phyloP scores from a whole-genome alignment of 257 asterid genomes.

The Jaltomata sinuosa region DNA sequence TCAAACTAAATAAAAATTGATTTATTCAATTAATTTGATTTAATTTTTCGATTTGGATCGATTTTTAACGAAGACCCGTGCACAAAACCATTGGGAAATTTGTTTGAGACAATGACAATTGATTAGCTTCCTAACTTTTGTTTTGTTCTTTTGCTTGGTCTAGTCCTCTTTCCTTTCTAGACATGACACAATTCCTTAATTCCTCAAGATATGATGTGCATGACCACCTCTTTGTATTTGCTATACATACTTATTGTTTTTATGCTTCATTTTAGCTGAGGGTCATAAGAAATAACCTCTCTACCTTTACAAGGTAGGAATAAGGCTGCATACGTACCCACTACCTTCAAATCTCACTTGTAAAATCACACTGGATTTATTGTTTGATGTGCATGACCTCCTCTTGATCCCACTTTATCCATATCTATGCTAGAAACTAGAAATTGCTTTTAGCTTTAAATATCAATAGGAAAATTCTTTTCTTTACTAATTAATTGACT shows the following conservation, averaged over 20 bases:
- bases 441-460: not conserved
- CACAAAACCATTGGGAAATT: not conserved
- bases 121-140: not conserved
- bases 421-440: not conserved
- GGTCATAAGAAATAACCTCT: rapidly evolving
- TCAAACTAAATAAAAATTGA: too few species aligned
- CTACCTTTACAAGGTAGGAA: not conserved
- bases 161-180: not conserved
- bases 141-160: not conserved
- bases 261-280: not conserved
- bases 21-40: too few species aligned
- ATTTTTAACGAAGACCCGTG: too few species aligned
- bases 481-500: not conserved
- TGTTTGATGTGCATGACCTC: not conserved
- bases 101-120: not conserved
- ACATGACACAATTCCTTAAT: not conserved
- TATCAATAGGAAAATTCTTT: not conserved
- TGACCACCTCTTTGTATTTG: not conserved
- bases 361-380: not conserved
- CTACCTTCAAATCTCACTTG: not conserved
- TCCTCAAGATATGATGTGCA: not conserved
- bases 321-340: not conserved
- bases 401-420: not conserved
- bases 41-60: too few species aligned
- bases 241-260: not conserved